phyloP scores from a whole-genome alignment of 441 rosid genomes.

The Biscutella laevigata region DNA sequence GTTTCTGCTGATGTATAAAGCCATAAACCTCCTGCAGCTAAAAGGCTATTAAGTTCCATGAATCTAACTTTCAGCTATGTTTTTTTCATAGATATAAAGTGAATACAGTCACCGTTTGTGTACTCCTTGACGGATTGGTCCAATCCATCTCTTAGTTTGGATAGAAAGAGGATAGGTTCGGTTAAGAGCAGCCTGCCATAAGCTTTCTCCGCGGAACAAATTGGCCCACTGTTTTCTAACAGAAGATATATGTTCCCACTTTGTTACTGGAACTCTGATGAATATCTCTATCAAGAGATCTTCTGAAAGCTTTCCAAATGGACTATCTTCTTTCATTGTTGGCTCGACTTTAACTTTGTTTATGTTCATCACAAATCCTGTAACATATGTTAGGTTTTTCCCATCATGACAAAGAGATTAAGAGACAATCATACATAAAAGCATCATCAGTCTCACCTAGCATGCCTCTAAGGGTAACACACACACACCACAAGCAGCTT shows the following conservation, averaged over 20 bases:
- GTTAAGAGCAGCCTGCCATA: slow-evolving; percentile 74
- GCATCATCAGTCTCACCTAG: neutral
- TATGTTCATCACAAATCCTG: slow-evolving; percentile 48
- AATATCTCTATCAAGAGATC: slow-evolving; percentile 74
- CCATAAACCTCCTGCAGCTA: slow-evolving; percentile 61
- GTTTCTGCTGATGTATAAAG: slow-evolving; percentile 57
- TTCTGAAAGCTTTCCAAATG: slow-evolving; percentile 59
- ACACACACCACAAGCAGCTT: too few relatives aligned
- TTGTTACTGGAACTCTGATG: slow-evolving; percentile 49
- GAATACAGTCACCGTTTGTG: slow-evolving; percentile 40
- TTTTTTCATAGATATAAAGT: neutral
- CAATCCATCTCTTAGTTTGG: slow-evolving; percentile 63
- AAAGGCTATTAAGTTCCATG: neutral
- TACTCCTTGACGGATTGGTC: slow-evolving; percentile 69
- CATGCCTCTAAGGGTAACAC: too few relatives aligned
- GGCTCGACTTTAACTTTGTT: slow-evolving; percentile 19
- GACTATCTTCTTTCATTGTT: slow-evolving; percentile 25
- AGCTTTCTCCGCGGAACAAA: slow-evolving; percentile 61
- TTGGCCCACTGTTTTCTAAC: slow-evolving; percentile 66
- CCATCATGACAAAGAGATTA: neutral
- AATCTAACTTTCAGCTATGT: neutral
- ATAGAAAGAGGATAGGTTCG: slow-evolving; percentile 45
- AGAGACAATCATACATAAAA: neutral
- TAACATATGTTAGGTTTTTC: slow-evolving; percentile 13
- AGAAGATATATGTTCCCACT: slow-evolving; percentile 53